Evolutionary conservation across 345 rosid genomes (phyloP), one percentile per base, ranked within the genome.

Genomic region (Euphorbia pulcherrima): DNA sequence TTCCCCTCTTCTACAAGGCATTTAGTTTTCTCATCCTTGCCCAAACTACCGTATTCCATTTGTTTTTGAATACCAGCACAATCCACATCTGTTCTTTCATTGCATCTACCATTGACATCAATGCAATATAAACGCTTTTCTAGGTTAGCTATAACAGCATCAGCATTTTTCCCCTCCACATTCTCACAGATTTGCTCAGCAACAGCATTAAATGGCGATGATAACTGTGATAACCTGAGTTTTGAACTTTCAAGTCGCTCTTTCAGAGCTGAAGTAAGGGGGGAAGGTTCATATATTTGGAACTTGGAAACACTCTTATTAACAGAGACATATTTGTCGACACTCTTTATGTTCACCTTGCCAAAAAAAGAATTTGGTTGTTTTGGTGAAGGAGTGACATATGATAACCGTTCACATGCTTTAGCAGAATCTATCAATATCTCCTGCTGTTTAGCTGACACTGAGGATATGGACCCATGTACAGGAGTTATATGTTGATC

Each of bases 361-460:
- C 83, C 76, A 69, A 83, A 68, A 69, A 80, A 68, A 68, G 79
- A 71, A 71, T 71, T 75, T 48, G 79, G 60, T 35, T 64, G 80
- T 72, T 72, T 82, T 18, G 88, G 87, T 40, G 90, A 86, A 85
- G 92, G 89, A 70, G 95, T 88, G 39, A 67, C 77, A 68, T 70
- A 68, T 60, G 81, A 62, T 56, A 64, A 60, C 16, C 68, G 73
- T 27, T 74, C 73, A 9, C 76, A 69, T 62, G 82, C 68, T 44
- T 70, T 68, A 53, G 74, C 77, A 74, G 80, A 33, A 53, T 66
- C 74, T 61, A 68, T 28, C 75, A 54, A 75, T 63, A 64, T 71
- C 48, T 79, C 65, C 58, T 64, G 69, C 59, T 58, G 75, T 69
- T 74, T 75, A 53, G 68, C 62, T 71, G 80, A 68, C 62, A 82